Evolutionary conservation across 2,329 filamentous ascomycete genomes (phyloP).

Genomic region (Aspergillus sp.): DNA sequence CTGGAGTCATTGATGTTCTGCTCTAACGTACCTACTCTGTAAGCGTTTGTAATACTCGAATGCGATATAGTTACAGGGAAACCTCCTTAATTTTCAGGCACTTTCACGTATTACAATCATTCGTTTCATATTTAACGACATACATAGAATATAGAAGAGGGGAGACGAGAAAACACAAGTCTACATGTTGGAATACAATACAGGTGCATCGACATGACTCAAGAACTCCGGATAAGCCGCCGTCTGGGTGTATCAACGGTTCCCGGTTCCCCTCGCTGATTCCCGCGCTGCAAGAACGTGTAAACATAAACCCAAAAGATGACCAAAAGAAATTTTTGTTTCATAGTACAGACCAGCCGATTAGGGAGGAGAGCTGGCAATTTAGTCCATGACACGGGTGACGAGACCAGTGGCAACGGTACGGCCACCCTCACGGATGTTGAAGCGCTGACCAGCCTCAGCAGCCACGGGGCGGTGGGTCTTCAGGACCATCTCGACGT

Average conservation of each 20-base stretch:
- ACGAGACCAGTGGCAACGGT: conserved; percentile 82
- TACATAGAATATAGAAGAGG: conserved; percentile 19
- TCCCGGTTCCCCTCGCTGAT: conserved; percentile 32
- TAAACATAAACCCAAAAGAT: conserved; percentile 25
- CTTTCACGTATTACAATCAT: conserved; percentile 7
- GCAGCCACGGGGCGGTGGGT: conserved; percentile 83
- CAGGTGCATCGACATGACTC: conserved; percentile 35
- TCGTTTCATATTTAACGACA: conserved; percentile 19
- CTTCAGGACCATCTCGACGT: conserved; percentile 92
- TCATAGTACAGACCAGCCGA: conserved; percentile 33
- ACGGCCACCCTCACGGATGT: conserved; percentile 93
- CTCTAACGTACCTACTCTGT: too few relatives aligned
- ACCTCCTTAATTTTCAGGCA: background rate
- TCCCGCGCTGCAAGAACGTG: conserved; percentile 35
- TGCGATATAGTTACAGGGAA: background rate
- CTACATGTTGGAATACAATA: conserved; percentile 33
- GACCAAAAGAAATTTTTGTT: conserved; percentile 22
- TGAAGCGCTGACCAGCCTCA: conserved; percentile 93
- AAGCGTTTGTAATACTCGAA: background rate
- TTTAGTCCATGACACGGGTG: conserved; percentile 63
- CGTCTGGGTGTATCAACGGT: conserved; percentile 14
- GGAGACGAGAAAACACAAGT: conserved; percentile 29
- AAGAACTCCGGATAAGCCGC: conserved; percentile 32
- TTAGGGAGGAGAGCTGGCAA: conserved; percentile 9
- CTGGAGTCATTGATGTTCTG: background rate